Evolutionary conservation across 441 rosid genomes (phyloP).

Genomic region (Euphorbia corollata): DNA sequence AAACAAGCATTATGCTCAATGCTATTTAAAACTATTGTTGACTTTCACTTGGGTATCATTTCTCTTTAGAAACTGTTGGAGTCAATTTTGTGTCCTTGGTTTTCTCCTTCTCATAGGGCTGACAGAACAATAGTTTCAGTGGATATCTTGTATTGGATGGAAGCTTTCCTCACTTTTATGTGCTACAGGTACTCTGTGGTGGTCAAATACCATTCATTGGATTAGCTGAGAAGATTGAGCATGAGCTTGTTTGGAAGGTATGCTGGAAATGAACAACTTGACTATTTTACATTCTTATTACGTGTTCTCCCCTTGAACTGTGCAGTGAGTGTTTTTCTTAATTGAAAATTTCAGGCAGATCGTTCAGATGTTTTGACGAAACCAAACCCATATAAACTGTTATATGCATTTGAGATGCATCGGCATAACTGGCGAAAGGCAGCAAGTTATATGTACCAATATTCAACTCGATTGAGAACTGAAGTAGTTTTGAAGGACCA

Average conservation of each 20-base stretch:
- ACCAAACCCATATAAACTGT: conserved; percentile 85
- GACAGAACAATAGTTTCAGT: neutral
- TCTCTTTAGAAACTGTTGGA: neutral
- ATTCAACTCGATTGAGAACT: conserved; percentile 64
- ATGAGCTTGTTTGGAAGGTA: conserved; percentile 97
- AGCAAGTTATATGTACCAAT: conserved; percentile 76
- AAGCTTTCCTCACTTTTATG: conserved; percentile 14
- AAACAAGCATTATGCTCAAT: conserved; percentile 2
- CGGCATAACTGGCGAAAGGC: conserved; percentile 93
- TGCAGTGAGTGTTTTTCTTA: neutral
- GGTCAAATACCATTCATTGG: conserved; percentile 89
- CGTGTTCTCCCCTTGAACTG: conserved; percentile 7
- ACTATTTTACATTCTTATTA: conserved; percentile 11
- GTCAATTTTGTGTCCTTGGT: conserved; percentile 2
- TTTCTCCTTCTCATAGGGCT: neutral
- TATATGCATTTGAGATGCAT: conserved; percentile 91
- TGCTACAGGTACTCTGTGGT: conserved; percentile 64
- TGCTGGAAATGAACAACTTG: conserved; percentile 19
- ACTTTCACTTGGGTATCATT: neutral
- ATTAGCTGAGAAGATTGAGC: conserved; percentile 83
- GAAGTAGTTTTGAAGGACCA: conserved; percentile 53
- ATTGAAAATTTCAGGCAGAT: conserved; percentile 57
- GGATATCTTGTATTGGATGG: neutral
- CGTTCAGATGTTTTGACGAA: conserved; percentile 65
- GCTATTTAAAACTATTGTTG: neutral